Percentiles rank a stretch among this genome's conserved stretches.
Evolutionary conservation across 2,329 filamentous ascomycete species (phyloP).

Genomic region (Fusarium virguliforme): DNA sequence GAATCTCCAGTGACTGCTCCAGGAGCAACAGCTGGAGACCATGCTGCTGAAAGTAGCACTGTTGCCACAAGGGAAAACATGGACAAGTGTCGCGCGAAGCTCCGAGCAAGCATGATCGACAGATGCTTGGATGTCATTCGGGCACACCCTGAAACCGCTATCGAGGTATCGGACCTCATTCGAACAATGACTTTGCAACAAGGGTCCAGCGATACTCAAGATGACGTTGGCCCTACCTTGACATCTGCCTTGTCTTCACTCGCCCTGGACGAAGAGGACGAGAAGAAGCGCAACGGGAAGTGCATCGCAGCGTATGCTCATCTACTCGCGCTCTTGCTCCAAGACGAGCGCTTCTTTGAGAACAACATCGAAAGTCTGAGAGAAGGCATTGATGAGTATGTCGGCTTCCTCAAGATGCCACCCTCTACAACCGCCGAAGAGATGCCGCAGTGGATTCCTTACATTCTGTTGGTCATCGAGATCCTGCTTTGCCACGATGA

Average conservation of each 20-base stretch:
- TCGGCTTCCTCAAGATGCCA: constrained; percentile 83
- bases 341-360: constrained; percentile 85
- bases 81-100: constrained; percentile 79
- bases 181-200: constrained; percentile 77
- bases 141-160: constrained; percentile 88
- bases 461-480: constrained; percentile 91
- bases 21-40: constrained; percentile 35
- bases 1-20: constrained; percentile 27
- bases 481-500: constrained; percentile 91
- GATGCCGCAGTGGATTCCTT: constrained; percentile 92
- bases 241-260: constrained; percentile 86
- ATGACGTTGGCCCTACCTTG: constrained; percentile 86
- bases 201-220: constrained; percentile 69
- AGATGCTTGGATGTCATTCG: constrained; percentile 92
- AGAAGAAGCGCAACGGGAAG: constrained; percentile 74
- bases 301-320: constrained; percentile 91
- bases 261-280: constrained; percentile 72
- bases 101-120: constrained; percentile 86
- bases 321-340: constrained; percentile 88
- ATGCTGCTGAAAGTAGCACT: constrained; percentile 34
- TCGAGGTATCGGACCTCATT: constrained; percentile 92
- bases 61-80: constrained; percentile 78
- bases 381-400: constrained; percentile 81
- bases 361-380: constrained; percentile 82
- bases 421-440: constrained; percentile 80